A percentile compares a stretch with the other conserved stretches of the same genome.
These are phyloP conservation scores for Coniochaeta sp. DNA, from an alignment of 2,329 filamentous ascomycete genomes.

Conservation along the genomic window DNA sequence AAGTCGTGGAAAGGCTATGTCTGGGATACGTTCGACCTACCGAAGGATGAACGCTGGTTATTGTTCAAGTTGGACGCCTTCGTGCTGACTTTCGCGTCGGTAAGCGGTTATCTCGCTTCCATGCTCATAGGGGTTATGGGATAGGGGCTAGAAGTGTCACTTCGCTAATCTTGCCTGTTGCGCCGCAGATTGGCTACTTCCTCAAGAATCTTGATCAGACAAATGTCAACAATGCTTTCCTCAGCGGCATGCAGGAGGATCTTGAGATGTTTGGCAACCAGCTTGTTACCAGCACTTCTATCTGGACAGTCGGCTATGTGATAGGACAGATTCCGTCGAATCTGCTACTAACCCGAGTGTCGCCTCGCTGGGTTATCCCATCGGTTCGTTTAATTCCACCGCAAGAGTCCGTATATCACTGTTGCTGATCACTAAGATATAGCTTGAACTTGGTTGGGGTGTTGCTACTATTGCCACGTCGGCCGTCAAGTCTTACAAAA, in stretches of 20 bases:
- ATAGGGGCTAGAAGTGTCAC: background rate
- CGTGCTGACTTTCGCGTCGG: constrained; percentile 24
- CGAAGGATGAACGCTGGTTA: constrained; percentile 21
- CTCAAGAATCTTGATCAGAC: constrained; percentile 19
- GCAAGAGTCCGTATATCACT: background rate
- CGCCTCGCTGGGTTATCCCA: constrained; percentile 28
- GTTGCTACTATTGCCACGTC: constrained; percentile 16
- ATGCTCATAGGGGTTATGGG: background rate
- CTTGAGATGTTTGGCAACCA: constrained; percentile 16
- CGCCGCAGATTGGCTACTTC: constrained; percentile 12
- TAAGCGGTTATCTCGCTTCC: constrained; percentile 20
- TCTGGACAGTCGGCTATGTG: constrained; percentile 17
- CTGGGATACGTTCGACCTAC: constrained; percentile 27
- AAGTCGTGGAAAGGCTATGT: constrained; percentile 27
- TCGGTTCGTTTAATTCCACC: constrained; percentile 32
- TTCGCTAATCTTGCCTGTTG: background rate
- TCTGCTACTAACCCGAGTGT: constrained; percentile 33
- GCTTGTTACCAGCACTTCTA: constrained; percentile 15
- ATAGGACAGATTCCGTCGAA: constrained; percentile 52
- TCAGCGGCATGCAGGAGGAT: constrained; percentile 19
- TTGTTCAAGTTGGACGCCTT: constrained; percentile 26
- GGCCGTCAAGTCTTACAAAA: constrained; percentile 22
- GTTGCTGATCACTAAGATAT: background rate
- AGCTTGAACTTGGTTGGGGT: constrained; percentile 11
- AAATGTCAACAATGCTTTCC: constrained; percentile 17